Evolutionary conservation across 257 asterid species (phyloP).

Genomic region (Ocimum tenuiflorum): DNA sequence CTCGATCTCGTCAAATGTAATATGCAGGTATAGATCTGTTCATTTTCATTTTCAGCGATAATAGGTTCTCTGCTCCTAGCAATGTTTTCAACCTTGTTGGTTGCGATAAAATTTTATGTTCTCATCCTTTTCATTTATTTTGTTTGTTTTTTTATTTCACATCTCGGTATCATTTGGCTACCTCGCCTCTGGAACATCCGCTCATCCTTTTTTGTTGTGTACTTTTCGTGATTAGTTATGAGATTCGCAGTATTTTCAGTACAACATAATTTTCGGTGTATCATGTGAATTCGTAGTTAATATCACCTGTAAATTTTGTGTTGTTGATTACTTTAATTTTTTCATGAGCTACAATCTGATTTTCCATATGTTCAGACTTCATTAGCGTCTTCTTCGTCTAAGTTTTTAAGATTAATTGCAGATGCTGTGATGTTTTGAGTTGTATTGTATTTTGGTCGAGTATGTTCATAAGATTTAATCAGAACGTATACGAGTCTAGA

Average conservation of each 20-base stretch:
- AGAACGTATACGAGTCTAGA: neutral
- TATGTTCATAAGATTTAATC: neutral
- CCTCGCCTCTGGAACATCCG: too few species aligned
- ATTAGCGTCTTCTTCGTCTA: neutral
- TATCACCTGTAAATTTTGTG: neutral
- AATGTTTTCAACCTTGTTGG: neutral
- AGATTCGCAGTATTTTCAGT: neutral
- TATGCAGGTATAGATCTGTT: slow-evolving; percentile 74
- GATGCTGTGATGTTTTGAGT: too few species aligned
- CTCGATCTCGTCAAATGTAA: slow-evolving; percentile 95
- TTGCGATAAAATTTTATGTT: neutral
- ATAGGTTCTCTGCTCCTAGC: neutral
- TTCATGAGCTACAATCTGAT: neutral
- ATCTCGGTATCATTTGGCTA: neutral
- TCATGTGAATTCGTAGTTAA: neutral
- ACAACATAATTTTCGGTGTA: neutral
- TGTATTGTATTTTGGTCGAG: neutral
- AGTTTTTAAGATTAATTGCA: neutral
- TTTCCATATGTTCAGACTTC: neutral
- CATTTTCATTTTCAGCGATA: neutral
- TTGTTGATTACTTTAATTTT: neutral
- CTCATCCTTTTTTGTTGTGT: too few species aligned
- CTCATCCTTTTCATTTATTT: neutral
- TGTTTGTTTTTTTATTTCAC: neutral
- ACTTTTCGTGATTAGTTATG: too few species aligned